Evolutionary conservation across 352 stramenopile genomes (phyloP).

Genomic region (Globisporangium carolinianum): DNA sequence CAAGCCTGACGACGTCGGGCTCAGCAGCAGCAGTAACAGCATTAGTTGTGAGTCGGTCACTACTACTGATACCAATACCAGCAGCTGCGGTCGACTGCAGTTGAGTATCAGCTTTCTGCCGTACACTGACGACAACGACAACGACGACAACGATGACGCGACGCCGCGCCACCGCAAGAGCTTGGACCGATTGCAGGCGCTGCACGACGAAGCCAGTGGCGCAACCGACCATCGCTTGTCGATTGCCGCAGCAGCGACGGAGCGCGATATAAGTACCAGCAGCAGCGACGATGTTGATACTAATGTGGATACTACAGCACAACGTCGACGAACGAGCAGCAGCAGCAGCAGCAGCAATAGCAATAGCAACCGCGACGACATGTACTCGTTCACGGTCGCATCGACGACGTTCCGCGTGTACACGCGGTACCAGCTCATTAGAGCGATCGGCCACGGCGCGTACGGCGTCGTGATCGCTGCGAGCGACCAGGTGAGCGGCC

Average conservation of each 20-base stretch:
- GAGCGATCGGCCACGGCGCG: conserved; percentile 69
- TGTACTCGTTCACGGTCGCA: conserved; percentile 81
- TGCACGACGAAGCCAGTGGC: conserved; percentile 27
- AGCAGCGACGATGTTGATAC: neutral
- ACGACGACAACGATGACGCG: conserved; percentile 27
- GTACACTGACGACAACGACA: conserved; percentile 40
- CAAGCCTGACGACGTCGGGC: conserved; percentile 38
- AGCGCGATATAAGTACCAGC: too few species aligned
- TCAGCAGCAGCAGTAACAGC: too few species aligned
- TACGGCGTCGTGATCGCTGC: conserved; percentile 79
- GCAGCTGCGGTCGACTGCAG: conserved; percentile 55
- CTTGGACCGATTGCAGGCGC: conserved; percentile 61
- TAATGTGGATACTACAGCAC: too few species aligned
- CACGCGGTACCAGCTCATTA: conserved; percentile 78
- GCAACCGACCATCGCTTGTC: neutral
- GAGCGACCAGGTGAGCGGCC: conserved; percentile 73
- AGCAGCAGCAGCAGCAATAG: too few species aligned
- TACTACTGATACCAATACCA: too few species aligned
- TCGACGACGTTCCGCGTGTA: conserved; percentile 83
- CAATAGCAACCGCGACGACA: conserved; percentile 32
- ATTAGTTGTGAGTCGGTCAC: too few species aligned
- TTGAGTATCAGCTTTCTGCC: conserved; percentile 75
- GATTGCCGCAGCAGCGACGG: neutral
- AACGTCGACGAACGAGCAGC: too few species aligned
- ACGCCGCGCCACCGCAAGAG: conserved; percentile 62